These are phyloP conservation scores for Lactarius psammicola DNA, from an alignment of 768 basidiomycete species.

Conservation along the genomic window DNA sequence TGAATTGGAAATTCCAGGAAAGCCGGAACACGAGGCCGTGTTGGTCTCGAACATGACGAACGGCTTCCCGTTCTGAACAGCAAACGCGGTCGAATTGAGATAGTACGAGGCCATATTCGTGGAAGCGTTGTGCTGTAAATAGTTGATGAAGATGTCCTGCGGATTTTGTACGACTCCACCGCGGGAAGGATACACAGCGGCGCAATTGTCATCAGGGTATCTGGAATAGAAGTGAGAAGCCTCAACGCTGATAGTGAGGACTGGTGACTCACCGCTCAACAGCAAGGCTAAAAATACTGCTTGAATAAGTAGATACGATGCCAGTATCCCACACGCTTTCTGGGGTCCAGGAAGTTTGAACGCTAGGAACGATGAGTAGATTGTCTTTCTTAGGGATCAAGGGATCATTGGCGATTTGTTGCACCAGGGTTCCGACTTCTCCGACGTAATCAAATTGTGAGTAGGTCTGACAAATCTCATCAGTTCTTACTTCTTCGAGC, in stretches of 20 bases:
- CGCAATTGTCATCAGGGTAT: slow-evolving; percentile 65
- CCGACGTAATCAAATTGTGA: slow-evolving; percentile 37
- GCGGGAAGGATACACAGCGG: slow-evolving; percentile 42
- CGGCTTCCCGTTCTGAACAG: slow-evolving; percentile 41
- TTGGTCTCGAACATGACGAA: slow-evolving; percentile 61
- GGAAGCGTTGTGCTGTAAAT: slow-evolving; percentile 59
- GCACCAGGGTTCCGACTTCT: slow-evolving; percentile 30
- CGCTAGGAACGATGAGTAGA: slow-evolving; percentile 23
- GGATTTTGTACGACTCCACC: slow-evolving; percentile 40
- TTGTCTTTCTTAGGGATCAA: slow-evolving; percentile 17
- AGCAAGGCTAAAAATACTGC: slow-evolving; percentile 13
- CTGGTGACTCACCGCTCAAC: slow-evolving; percentile 25
- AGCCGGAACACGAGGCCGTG: slow-evolving; percentile 52
- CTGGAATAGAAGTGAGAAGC: slow-evolving; percentile 36
- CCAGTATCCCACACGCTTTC: slow-evolving; percentile 28
- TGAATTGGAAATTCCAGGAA: slow-evolving; percentile 54
- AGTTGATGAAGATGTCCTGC: slow-evolving; percentile 51
- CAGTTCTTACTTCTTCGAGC: background rate
- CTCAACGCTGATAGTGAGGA: background rate
- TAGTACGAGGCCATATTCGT: slow-evolving; percentile 53
- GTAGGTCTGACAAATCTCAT: slow-evolving; percentile 1
- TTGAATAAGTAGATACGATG: slow-evolving; percentile 12
- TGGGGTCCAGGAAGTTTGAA: slow-evolving; percentile 21
- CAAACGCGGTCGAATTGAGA: slow-evolving; percentile 45
- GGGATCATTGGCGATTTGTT: slow-evolving; percentile 19